A percentile compares a stretch with the other conserved stretches of the same genome.
phyloP scores from a whole-genome alignment of 495 filamentous ascomycete genomes.

The Aspergillus baeticus region DNA sequence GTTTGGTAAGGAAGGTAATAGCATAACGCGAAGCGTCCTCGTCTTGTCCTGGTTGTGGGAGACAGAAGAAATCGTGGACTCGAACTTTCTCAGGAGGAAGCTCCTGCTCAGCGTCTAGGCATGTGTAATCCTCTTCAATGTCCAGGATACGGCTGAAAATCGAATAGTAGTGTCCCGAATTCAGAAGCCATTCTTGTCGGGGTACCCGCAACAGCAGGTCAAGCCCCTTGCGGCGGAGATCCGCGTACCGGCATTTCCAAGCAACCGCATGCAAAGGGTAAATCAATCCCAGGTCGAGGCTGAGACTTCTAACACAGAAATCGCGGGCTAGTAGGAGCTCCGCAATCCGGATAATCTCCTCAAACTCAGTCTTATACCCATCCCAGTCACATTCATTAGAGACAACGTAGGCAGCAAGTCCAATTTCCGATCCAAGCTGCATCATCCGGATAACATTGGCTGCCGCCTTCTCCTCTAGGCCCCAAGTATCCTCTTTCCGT shows the following conservation, averaged over 20 bases:
- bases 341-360: conserved; percentile 9
- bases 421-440: conserved; percentile 2
- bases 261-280: conserved; percentile 20
- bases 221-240: conserved; percentile 15
- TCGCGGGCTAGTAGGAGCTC: conserved; percentile 6
- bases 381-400: conserved; percentile 18
- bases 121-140: conserved; percentile 12
- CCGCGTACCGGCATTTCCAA: conserved; percentile 23
- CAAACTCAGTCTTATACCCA: not conserved
- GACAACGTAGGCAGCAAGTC: conserved; percentile 8
- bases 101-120: not conserved
- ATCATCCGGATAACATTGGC: conserved; percentile 17
- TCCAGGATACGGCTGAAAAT: conserved; percentile 21
- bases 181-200: conserved; percentile 14
- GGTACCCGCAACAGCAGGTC: conserved; percentile 14
- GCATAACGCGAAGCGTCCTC: not conserved
- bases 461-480: conserved; percentile 5
- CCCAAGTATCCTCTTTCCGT: conserved; percentile 12
- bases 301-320: conserved; percentile 7
- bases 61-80: conserved; percentile 17
- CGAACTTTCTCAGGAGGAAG: conserved; percentile 15
- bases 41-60: not conserved
- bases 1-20: not conserved
- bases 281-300: conserved; percentile 17
- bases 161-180: conserved; percentile 13